Conservation (phyloP, 371 early-diverging fungal species). For the Mortierella sp. region DNA sequence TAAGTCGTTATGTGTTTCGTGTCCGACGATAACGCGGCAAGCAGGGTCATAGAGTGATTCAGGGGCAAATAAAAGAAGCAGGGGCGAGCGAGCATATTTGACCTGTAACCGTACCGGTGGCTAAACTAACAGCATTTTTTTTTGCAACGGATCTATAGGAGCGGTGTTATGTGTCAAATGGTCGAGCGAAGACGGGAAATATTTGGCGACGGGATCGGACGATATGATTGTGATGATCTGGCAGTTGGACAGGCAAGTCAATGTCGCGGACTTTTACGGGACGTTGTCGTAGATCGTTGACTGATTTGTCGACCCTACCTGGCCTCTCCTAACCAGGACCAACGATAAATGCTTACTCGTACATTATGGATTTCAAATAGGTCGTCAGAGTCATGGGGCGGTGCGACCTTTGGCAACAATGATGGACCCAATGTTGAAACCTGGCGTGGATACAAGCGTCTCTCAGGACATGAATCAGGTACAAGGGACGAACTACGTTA, state of each 20-base stretch:
- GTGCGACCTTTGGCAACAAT: conserved; percentile 68
- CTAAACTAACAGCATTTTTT: background rate
- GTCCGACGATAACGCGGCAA: background rate
- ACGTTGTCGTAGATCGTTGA: background rate
- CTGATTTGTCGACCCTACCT: background rate
- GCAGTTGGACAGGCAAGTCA: conserved; percentile 78
- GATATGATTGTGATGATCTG: conserved; percentile 93
- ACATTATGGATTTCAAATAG: conserved; percentile 10
- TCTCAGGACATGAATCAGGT: conserved; percentile 96
- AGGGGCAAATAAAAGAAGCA: background rate
- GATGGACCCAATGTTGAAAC: conserved; percentile 76
- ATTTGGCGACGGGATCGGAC: conserved; percentile 93
- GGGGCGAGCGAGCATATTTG: background rate
- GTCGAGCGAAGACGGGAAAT: conserved; percentile 79
- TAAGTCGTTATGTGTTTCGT: conserved; percentile 32
- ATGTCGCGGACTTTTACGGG: background rate
- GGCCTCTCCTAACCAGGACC: background rate
- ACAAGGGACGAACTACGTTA: conserved; percentile 4
- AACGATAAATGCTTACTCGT: background rate
- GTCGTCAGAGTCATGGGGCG: conserved; percentile 60
- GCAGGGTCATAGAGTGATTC: background rate
- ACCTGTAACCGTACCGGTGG: background rate
- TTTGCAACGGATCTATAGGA: conserved; percentile 61
- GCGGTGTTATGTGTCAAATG: conserved; percentile 94
- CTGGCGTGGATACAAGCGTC: conserved; percentile 84